Base-by-base conservation (phyloP, 306 rosid species). In the Cyamopsis tetragonoloba region DNA sequence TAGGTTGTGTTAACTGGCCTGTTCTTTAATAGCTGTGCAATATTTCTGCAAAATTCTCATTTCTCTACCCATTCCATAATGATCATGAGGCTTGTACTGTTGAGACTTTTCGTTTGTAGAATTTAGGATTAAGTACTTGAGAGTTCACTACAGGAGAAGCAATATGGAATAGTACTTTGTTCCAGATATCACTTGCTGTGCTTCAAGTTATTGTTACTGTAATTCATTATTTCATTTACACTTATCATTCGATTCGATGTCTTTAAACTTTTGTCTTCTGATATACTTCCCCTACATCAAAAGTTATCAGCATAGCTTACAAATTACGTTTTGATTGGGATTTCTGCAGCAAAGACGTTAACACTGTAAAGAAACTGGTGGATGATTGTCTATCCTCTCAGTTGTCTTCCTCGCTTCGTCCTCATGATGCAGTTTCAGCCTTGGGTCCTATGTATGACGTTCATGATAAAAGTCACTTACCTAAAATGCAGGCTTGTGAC, bases 371-470 rank as follows among this genome's bases (percentile, higher is more conserved):
- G 89, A 88, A 83, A 76, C 85, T 95, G 22, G 97, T 95, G 70
- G 96, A 90, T 81, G 99, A 95, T 67, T 90, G 96, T 64, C 80
- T 88, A 70, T 88, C 96, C 60, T 66, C 90, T 50, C 95, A 85
- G 42, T 71, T 90, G 77, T 86, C 99, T 43, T 90, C 97, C 48
- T 88, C 97, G 24, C 92, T 95, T 57, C 95, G 97, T 61, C 99
- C 99, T 68, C 99, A 90, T 62, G 99, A 95, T 86, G 99, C 99
- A 0, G 99, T 95, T 73, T 95, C 99, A 7, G 99, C 99, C 76
- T 69, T 95, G 83, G 99, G 99, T 71, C 99, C 95, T 56, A 95
- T 95, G 97, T 95, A 95, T 63, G 96, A 95, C 73, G 91, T 95
- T 69, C 99, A 95, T 75, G 92, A 90, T 74, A 88, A 86, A 68